Evolutionary conservation across 2,329 filamentous ascomycete species (phyloP).

Genomic region (Periconia digitata): DNA sequence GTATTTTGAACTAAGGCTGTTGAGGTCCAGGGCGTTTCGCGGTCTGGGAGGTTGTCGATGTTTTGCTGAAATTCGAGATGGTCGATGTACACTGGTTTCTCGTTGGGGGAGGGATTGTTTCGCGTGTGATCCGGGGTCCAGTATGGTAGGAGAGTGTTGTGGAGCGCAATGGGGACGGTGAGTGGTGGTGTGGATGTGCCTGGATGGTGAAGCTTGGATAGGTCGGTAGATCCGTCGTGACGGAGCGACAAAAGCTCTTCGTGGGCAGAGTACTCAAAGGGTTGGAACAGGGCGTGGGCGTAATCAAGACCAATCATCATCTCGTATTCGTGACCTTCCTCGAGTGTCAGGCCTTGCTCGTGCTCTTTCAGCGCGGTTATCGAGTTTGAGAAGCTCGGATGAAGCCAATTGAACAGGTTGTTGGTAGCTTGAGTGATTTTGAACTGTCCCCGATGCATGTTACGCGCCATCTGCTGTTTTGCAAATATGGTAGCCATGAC

Average conservation of each 20-base stretch:
- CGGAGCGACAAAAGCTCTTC: slow-evolving; percentile 30
- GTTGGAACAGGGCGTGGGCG: slow-evolving; percentile 51
- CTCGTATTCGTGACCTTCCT: slow-evolving; percentile 47
- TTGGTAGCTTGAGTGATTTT: slow-evolving; percentile 7
- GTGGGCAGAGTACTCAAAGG: slow-evolving; percentile 24
- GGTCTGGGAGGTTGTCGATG: slow-evolving; percentile 48
- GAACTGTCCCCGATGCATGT: slow-evolving; percentile 36
- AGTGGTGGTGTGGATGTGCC: slow-evolving; percentile 34
- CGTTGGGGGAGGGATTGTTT: slow-evolving; percentile 30
- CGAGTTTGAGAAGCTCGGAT: no score
- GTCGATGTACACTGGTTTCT: slow-evolving; percentile 33
- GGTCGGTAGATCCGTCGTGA: slow-evolving; percentile 38
- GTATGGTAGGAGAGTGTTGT: slow-evolving; percentile 30
- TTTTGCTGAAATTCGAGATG: slow-evolving; percentile 24
- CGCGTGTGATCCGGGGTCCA: slow-evolving; percentile 28
- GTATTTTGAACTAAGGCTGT: slow-evolving; percentile 52
- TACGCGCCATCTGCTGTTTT: slow-evolving; percentile 55
- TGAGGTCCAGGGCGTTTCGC: slow-evolving; percentile 46
- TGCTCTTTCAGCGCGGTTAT: slow-evolving; percentile 11
- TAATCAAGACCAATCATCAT: slow-evolving; percentile 57
- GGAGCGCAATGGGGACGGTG: slow-evolving; percentile 43
- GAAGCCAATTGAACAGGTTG: slow-evolving; percentile 40
- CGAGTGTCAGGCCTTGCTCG: slow-evolving; percentile 25
- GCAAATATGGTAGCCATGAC: slow-evolving; percentile 56
- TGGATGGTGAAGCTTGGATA: slow-evolving; percentile 37